phyloP scores from a whole-genome alignment of 148 eudicot species.

The Chenopodium berlandieri region DNA sequence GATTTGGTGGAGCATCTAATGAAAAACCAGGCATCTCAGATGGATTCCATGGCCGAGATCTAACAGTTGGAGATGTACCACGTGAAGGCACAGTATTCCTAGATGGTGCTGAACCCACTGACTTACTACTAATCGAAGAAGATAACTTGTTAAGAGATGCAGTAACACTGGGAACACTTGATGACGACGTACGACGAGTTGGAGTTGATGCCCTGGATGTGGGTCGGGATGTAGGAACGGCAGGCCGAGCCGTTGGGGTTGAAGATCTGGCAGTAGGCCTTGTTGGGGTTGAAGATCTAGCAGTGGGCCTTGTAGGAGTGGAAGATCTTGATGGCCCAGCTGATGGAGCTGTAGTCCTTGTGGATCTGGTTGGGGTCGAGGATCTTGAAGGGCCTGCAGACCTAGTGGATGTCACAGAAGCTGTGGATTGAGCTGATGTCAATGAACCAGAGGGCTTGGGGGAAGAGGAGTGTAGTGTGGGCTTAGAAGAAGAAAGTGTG shows the following conservation, averaged over 20 bases:
- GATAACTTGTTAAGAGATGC: slow-evolving; percentile 54
- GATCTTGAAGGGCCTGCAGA: slow-evolving; percentile 65
- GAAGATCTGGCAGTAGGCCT: slow-evolving; percentile 74
- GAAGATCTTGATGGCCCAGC: slow-evolving; percentile 44
- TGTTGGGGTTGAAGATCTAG: slow-evolving; percentile 44
- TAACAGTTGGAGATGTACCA: slow-evolving; percentile 72
- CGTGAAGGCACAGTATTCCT: slow-evolving; percentile 56
- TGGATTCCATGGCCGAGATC: slow-evolving; percentile 92
- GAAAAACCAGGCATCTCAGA: slow-evolving; percentile 97
- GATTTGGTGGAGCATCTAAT: slow-evolving; percentile 86
- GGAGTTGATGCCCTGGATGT: slow-evolving; percentile 85
- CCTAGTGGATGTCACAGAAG: slow-evolving; percentile 37
- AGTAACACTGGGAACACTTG: slow-evolving; percentile 42
- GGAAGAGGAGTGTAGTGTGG: slow-evolving; percentile 27
- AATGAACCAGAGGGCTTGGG: slow-evolving; percentile 30
- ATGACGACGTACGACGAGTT: slow-evolving; percentile 59
- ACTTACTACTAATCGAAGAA: slow-evolving; percentile 45
- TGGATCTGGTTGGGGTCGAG: slow-evolving; percentile 71
- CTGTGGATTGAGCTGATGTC: slow-evolving; percentile 29
- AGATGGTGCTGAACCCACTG: slow-evolving; percentile 41
- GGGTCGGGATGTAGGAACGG: slow-evolving; percentile 55
- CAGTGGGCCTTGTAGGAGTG: slow-evolving; percentile 37
- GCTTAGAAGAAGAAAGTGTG: slow-evolving; percentile 42
- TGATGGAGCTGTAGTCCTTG: slow-evolving; percentile 72
- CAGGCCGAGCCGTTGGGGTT: slow-evolving; percentile 69